These are phyloP conservation scores for Paramecium octaurelia DNA, from an alignment of 73 alveolate genomes.

Conservation along the genomic window DNA sequence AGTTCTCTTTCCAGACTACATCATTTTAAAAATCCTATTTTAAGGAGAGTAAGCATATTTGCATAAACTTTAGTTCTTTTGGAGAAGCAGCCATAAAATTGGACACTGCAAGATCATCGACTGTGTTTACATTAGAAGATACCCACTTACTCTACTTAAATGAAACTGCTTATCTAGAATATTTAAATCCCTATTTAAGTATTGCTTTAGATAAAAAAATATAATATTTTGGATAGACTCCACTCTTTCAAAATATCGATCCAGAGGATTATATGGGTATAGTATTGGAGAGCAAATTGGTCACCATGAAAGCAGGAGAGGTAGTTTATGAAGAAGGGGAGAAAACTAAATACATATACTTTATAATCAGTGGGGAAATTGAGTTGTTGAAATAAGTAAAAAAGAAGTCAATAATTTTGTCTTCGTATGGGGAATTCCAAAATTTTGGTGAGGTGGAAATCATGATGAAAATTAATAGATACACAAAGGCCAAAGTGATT, in stretches of 20 bases:
- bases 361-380: conserved; percentile 17
- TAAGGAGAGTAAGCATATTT: background rate
- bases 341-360: background rate
- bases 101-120: conserved; percentile 2
- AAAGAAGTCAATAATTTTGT: background rate
- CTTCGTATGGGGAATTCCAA: conserved; percentile 34
- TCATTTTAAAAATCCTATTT: background rate
- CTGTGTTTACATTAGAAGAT: background rate
- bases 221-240: background rate
- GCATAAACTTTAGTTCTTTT: background rate
- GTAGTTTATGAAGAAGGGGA: background rate
- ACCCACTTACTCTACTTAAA: background rate
- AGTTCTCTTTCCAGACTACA: background rate
- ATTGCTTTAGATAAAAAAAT: background rate
- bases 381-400: conserved; percentile 10
- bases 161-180: background rate
- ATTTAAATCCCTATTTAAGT: background rate
- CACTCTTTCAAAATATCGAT: background rate
- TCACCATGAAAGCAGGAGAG: background rate
- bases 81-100: conserved; percentile 29
- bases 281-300: background rate
- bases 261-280: conserved; percentile 26
- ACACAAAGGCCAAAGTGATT: conserved; percentile 13
- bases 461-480: background rate
- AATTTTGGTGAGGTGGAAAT: conserved; percentile 11